Conservation (phyloP, 208 protist species). For the Novymonas esmeraldas region DNA sequence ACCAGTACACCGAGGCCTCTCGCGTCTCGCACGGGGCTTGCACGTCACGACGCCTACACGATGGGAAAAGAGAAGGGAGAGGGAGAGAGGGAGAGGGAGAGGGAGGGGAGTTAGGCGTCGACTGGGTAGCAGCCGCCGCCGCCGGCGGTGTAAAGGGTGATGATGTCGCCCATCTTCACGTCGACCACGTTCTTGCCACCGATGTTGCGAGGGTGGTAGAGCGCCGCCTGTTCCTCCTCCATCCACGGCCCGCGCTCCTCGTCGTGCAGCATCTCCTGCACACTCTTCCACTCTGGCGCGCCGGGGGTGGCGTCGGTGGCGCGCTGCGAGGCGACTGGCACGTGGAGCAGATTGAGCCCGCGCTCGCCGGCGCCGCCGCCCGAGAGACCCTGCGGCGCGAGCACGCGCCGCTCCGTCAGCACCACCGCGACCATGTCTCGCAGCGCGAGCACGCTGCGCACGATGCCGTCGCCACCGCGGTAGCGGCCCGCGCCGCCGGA, state of each 20-base stretch:
- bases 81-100: too few species aligned
- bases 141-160: constrained; percentile 60
- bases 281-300: constrained; percentile 20
- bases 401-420: constrained; percentile 91
- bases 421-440: constrained; percentile 78
- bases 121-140: constrained; percentile 52
- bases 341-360: constrained; percentile 72
- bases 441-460: constrained; percentile 90
- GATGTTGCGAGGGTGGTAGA: constrained; percentile 60
- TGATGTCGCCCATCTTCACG: constrained; percentile 55
- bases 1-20: too few species aligned
- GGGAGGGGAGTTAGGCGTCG: neutral
- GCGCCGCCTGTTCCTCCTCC: constrained; percentile 30
- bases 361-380: constrained; percentile 76
- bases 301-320: neutral
- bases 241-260: constrained; percentile 39
- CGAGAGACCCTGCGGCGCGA: constrained; percentile 82
- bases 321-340: constrained; percentile 16
- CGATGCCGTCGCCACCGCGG: constrained; percentile 92
- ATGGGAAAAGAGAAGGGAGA: too few species aligned
- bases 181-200: constrained; percentile 65
- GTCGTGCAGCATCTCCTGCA: constrained; percentile 59
- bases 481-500: constrained; percentile 86
- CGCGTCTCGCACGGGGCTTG: too few species aligned
- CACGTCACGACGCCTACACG: too few species aligned